Percentiles rank a stretch among this genome's conserved stretches.
Evolutionary conservation across 2,329 filamentous ascomycete genomes (phyloP).

Genomic region (Trichoderma sp.): DNA sequence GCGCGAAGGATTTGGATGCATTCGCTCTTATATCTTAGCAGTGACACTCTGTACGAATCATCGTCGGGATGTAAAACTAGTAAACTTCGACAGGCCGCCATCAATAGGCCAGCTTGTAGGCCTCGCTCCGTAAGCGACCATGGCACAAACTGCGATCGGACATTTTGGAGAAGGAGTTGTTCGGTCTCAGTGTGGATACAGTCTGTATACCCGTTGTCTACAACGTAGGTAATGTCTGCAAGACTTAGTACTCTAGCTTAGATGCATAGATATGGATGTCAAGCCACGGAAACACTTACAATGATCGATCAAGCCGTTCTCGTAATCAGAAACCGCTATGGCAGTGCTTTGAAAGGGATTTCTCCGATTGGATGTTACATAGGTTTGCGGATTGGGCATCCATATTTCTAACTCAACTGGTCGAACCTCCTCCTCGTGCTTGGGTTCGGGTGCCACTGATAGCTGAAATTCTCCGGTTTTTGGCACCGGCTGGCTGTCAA

Average conservation of each 20-base stretch:
- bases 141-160: slow-evolving; percentile 6
- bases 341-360: slow-evolving; percentile 11
- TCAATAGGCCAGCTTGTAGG: background rate
- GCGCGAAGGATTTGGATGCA: slow-evolving; percentile 1
- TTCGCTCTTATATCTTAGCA: slow-evolving; percentile 13
- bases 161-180: slow-evolving; percentile 4
- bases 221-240: slow-evolving; percentile 11
- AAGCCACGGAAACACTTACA: background rate
- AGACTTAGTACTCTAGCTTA: background rate
- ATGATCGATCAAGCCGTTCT: slow-evolving; percentile 5
- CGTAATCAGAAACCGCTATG: background rate
- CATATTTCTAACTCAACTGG: background rate
- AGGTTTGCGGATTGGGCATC: slow-evolving; percentile 3
- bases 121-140: slow-evolving; percentile 17
- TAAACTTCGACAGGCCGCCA: slow-evolving; percentile 13
- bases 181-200: slow-evolving; percentile 5
- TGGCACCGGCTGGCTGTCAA: background rate
- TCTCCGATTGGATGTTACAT: background rate
- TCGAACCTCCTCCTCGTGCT: background rate
- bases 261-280: too few species aligned
- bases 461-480: background rate
- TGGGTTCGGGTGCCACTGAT: background rate
- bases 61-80: background rate
- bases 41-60: background rate
- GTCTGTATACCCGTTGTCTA: slow-evolving; percentile 14